Evolutionary conservation across 176 grass and related monocot species (phyloP).

Genomic region (Melocanna baccifera): DNA sequence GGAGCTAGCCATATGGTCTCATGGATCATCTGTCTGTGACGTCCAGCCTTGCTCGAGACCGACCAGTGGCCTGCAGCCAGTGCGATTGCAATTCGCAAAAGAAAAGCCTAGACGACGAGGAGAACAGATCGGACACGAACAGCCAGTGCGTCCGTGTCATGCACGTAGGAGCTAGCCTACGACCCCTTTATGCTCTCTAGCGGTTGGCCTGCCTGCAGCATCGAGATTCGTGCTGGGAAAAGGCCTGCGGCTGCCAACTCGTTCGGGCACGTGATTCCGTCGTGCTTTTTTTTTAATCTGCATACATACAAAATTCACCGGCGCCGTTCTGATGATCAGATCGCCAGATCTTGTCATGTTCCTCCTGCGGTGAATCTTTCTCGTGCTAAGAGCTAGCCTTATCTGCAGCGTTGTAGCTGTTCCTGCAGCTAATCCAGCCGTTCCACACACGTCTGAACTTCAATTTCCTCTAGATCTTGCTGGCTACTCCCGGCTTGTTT

Average conservation of each 20-base stretch:
- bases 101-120: too few relatives aligned
- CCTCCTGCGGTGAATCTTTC: neutral
- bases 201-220: neutral
- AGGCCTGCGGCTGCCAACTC: neutral
- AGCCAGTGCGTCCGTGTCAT: too few relatives aligned
- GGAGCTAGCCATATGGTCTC: too few relatives aligned
- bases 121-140: too few relatives aligned
- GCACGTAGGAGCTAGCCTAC: too few relatives aligned
- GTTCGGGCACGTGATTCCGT: neutral
- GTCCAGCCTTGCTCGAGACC: too few relatives aligned
- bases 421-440: neutral
- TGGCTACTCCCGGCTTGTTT: too few relatives aligned
- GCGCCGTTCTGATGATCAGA: neutral
- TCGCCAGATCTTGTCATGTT: neutral
- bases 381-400: neutral
- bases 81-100: too few relatives aligned
- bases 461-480: too few relatives aligned
- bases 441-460: too few relatives aligned
- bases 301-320: neutral
- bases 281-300: neutral
- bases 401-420: neutral
- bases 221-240: neutral
- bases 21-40: too few relatives aligned
- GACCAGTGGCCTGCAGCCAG: too few relatives aligned
- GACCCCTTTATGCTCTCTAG: neutral